phyloP scores from a whole-genome alignment of 1,139 yeast genomes.

The Yamadazyma kanchanaburiensis region DNA sequence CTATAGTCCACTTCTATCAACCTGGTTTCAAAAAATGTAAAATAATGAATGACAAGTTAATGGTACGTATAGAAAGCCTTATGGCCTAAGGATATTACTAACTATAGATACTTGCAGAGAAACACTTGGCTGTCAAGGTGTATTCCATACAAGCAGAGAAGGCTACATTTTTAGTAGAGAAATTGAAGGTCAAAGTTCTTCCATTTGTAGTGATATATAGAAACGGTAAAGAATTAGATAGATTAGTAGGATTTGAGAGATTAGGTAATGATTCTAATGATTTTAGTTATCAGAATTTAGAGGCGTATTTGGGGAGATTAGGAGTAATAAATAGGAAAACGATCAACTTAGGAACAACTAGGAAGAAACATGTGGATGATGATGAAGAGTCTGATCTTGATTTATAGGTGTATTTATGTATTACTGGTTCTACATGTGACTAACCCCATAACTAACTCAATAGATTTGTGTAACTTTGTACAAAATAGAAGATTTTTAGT shows the following conservation, averaged over 20 bases:
- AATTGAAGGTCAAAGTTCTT: constrained; percentile 58
- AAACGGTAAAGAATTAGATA: constrained; percentile 53
- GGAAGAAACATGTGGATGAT: too few species aligned
- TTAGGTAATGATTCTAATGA: constrained; percentile 38
- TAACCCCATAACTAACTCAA: too few species aligned
- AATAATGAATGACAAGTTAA: constrained; percentile 51
- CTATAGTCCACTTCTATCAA: constrained; percentile 65
- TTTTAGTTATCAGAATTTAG: constrained; percentile 41
- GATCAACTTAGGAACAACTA: constrained; percentile 26
- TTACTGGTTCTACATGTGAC: too few species aligned
- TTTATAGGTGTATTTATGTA: too few species aligned
- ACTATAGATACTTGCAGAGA: constrained; percentile 36
- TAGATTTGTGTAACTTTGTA: too few species aligned
- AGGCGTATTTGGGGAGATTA: constrained; percentile 32
- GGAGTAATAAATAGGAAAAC: constrained; percentile 33
- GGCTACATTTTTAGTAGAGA: constrained; percentile 70
- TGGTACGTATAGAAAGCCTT: constrained; percentile 6
- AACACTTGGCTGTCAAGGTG: constrained; percentile 55
- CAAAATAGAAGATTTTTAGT: too few species aligned
- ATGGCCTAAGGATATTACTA: constrained; percentile 5
- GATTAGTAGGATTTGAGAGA: constrained; percentile 67
- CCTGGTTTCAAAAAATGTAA: constrained; percentile 59
- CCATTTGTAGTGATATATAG: constrained; percentile 70
- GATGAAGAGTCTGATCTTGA: too few species aligned
- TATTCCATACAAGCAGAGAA: constrained; percentile 57